Evolutionary conservation across 306 rosid genomes (phyloP).

Genomic region (Lathyrus sativus): DNA sequence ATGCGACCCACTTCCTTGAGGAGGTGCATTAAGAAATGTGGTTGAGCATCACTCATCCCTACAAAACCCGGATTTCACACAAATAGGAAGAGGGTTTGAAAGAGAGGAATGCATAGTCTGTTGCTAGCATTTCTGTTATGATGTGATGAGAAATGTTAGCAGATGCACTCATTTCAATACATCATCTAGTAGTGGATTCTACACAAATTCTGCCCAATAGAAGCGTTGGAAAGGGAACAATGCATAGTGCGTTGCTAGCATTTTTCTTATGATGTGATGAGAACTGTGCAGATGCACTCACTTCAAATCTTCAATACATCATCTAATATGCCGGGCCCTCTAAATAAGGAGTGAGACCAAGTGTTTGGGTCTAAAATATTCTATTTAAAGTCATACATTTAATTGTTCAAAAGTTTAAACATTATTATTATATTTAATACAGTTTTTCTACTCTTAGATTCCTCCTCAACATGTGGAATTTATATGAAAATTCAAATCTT

Average conservation of each 20-base stretch:
- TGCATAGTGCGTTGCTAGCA: too few species aligned
- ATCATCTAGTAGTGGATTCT: neutral
- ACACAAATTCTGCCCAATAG: too few species aligned
- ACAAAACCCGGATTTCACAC: neutral
- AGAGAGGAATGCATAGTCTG: neutral
- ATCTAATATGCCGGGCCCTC: neutral
- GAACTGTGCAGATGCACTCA: too few species aligned
- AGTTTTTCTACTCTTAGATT: too few species aligned
- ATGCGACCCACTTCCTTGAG: too few species aligned
- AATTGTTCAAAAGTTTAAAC: neutral
- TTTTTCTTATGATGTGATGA: too few species aligned
- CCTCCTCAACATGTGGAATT: neutral
- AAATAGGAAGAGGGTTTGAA: neutral
- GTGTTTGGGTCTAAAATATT: neutral
- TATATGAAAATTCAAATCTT: neutral
- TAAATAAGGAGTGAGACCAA: neutral
- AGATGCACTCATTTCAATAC: conserved; percentile 10
- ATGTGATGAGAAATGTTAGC: neutral
- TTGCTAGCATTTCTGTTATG: neutral
- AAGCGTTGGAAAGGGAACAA: too few species aligned
- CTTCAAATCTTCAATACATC: too few species aligned
- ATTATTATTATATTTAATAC: too few species aligned
- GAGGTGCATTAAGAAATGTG: neutral
- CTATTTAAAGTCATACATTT: neutral
- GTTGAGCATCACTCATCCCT: too few species aligned